Evolutionary conservation across 176 grass and related monocot species (phyloP).

Genomic region (Guadua angustifolia): DNA sequence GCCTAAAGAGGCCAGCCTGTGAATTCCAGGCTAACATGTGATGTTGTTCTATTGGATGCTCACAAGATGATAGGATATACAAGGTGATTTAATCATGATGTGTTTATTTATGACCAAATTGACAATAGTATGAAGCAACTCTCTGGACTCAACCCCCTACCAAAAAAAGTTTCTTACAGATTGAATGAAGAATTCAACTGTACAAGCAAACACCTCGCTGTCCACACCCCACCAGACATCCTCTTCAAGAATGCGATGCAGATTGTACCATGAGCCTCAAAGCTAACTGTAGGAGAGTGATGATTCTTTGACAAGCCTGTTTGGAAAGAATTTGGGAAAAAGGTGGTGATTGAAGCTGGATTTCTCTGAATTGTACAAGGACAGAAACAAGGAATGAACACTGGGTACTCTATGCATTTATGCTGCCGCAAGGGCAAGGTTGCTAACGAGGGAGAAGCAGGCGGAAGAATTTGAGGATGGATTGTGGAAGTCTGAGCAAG

Average conservation of each 20-base stretch:
- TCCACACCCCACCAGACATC: constrained; percentile 25
- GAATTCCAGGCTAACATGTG: constrained; percentile 55
- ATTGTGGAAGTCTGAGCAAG: constrained; percentile 63
- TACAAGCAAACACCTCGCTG: constrained; percentile 60
- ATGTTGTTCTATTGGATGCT: constrained; percentile 40
- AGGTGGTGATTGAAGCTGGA: constrained; percentile 21
- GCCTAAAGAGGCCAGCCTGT: constrained; percentile 48
- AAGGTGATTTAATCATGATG: constrained; percentile 31
- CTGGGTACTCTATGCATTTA: constrained; percentile 44
- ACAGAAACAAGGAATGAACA: constrained; percentile 37
- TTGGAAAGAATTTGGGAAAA: constrained; percentile 56
- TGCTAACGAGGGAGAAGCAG: constrained; percentile 52
- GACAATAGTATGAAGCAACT: constrained; percentile 44
- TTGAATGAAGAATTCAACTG: constrained; percentile 90
- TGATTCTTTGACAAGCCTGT: constrained; percentile 42
- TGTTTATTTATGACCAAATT: constrained; percentile 48
- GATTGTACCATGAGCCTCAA: constrained; percentile 33
- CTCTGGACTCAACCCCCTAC: constrained; percentile 37
- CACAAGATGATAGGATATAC: constrained; percentile 48
- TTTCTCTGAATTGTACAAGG: constrained; percentile 56
- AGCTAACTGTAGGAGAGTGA: constrained; percentile 22
- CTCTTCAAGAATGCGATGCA: neutral
- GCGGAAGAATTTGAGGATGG: constrained; percentile 56
- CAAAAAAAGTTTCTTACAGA: constrained; percentile 77
- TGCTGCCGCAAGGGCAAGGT: constrained; percentile 55